These are phyloP conservation scores for Yamadazyma philogaea DNA, from an alignment of 805 yeast genomes.

Conservation along the genomic window DNA sequence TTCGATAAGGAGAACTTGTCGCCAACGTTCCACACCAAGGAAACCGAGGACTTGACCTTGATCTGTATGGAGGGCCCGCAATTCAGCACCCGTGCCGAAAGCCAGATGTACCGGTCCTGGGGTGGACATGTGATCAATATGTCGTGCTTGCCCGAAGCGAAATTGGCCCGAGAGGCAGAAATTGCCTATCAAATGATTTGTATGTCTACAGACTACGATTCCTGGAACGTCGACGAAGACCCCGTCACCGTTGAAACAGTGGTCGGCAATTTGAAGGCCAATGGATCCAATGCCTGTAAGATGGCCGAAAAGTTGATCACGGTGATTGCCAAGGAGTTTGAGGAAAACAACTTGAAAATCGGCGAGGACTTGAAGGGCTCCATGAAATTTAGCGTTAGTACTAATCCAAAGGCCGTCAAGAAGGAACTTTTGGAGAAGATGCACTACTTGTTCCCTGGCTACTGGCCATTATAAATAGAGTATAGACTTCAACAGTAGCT, in stretches of 20 bases:
- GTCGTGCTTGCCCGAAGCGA: conserved; percentile 97
- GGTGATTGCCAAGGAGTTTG: conserved; percentile 60
- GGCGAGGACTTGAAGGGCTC: conserved; percentile 72
- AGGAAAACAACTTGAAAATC: conserved; percentile 46
- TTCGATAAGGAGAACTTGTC: conserved; percentile 35
- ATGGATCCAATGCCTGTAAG: conserved; percentile 78
- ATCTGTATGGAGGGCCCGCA: conserved; percentile 99
- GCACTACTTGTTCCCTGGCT: conserved; percentile 87
- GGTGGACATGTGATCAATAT: conserved; percentile 96
- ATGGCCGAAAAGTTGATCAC: conserved; percentile 70
- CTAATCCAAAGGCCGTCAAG: conserved; percentile 70
- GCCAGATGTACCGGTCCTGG: conserved; percentile 77
- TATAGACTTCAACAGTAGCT: conserved; percentile 1
- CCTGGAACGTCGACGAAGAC: conserved; percentile 94
- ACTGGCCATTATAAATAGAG: conserved; percentile 56
- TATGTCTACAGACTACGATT: conserved; percentile 98
- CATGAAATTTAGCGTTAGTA: conserved; percentile 79
- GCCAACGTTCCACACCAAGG: conserved; percentile 62
- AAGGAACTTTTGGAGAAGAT: conserved; percentile 71
- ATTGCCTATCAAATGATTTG: conserved; percentile 96
- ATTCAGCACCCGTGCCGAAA: conserved; percentile 95
- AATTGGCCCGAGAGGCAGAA: conserved; percentile 96
- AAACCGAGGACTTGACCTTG: conserved; percentile 74
- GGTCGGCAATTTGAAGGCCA: conserved; percentile 84
- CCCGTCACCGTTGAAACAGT: conserved; percentile 98